A percentile compares a stretch with the other conserved stretches of the same genome.
Conservation (phyloP, 75 land plant species). For the Chamaecyparis obtusa region DNA sequence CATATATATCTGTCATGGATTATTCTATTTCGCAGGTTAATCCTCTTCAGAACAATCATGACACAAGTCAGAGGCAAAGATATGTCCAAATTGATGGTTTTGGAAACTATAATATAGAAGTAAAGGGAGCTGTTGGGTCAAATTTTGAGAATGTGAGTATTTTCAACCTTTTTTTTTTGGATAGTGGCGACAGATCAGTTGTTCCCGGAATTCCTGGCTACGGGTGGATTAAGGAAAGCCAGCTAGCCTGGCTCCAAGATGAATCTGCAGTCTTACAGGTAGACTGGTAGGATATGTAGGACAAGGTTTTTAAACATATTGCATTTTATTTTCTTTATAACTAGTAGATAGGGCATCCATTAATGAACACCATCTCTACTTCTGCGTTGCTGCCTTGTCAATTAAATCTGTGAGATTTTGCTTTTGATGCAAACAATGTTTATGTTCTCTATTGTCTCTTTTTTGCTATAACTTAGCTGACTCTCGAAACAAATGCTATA, state of each 20-base stretch:
- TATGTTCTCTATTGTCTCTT: background rate
- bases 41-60: constrained; percentile 28
- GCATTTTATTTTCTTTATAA: background rate
- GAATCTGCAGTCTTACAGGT: constrained; percentile 62
- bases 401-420: background rate
- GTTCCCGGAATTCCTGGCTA: constrained; percentile 57
- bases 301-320: background rate
- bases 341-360: background rate
- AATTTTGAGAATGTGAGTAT: constrained; percentile 55
- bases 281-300: background rate
- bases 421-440: background rate
- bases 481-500: background rate
- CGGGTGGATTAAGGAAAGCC: constrained; percentile 91
- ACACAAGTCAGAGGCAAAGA: background rate
- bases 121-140: constrained; percentile 70
- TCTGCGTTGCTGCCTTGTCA: background rate
- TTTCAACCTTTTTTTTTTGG: constrained; percentile 81
- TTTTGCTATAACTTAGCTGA: background rate
- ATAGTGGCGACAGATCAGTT: constrained; percentile 77
- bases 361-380: background rate
- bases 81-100: constrained; percentile 58
- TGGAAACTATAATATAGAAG: constrained; percentile 80
- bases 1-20: constrained; percentile 66
- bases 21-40: constrained; percentile 69
- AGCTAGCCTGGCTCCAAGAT: constrained; percentile 65